Evolutionary conservation across 495 filamentous ascomycete genomes (phyloP), one percentile per base, ranked within the genome.

Genomic region (Trichoderma asperelloides): DNA sequence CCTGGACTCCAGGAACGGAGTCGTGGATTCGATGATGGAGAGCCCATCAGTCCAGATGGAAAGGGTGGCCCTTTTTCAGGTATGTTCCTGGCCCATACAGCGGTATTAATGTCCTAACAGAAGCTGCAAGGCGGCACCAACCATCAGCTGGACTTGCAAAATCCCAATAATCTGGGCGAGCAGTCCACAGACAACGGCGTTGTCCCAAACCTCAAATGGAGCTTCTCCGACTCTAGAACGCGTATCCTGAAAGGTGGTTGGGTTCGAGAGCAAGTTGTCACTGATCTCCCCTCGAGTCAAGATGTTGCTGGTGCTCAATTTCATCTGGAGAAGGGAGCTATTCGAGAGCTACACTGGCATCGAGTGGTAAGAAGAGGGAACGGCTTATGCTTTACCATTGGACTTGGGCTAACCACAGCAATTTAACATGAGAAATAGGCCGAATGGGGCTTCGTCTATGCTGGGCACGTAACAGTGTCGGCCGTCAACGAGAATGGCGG

Each of bases 321-420:
- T 74, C 87, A 88, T 74, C 72, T 89, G 55, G 82, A 77, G 63
- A 87, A 88, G 71, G 86, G 87, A 40, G 81, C 85, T 6, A 81
- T 86, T 62, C 80, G 87, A 9, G 86, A 89, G 71, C 73, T 89
- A 11, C 87, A 89, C 68, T 89, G 87, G 87, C 87, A 89, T 73
- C 76, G 84, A 68, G 82, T 86, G 39, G 86, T 86, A 74, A 65
- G 81, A 76, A 18, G 15, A 40, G 18, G 5, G 13, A 11, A 1
- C n/a, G 8, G 13, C 33, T 60, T 37, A 12, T 21, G 6, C 9
- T 45, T 27, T 0, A 13, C 55, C 6, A 33, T 15, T 13, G 45
- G 7, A 1, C 13, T 15, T n/a, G 5, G 16, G 2, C 18, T 66
- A 18, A 16, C 21, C 21, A 25, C 33, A 11, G 37, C 39, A 5